Conservation (phyloP, 345 rosid genomes). For the Eucalyptus viminalis region DNA sequence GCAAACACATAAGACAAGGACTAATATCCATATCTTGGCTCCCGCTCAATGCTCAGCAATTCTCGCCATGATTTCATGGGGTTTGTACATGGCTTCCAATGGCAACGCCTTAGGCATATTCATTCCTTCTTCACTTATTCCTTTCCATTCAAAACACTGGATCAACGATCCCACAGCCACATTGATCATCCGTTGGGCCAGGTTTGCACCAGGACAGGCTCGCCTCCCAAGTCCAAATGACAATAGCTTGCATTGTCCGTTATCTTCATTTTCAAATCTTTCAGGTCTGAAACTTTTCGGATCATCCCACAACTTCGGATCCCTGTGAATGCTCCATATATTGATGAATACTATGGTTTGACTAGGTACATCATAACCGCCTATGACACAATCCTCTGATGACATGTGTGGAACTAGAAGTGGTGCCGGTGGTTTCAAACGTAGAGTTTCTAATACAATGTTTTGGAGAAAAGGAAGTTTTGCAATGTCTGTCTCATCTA, state of each 20-base stretch:
- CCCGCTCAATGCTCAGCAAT: not conserved
- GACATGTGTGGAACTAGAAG: slow-evolving; percentile 27
- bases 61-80: not conserved
- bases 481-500: slow-evolving; percentile 22
- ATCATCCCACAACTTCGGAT: slow-evolving; percentile 32
- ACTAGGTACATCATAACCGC: slow-evolving; percentile 27
- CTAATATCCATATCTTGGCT: not conserved
- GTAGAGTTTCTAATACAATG: slow-evolving; percentile 15
- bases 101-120: slow-evolving; percentile 28
- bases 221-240: not conserved
- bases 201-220: not conserved
- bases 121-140: slow-evolving; percentile 8
- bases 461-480: slow-evolving; percentile 22
- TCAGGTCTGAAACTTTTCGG: slow-evolving; percentile 32
- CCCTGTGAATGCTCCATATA: slow-evolving; percentile 49
- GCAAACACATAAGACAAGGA: not conserved
- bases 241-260: not conserved
- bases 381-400: slow-evolving; percentile 19
- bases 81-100: slow-evolving; percentile 16
- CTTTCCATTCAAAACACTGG: not conserved
- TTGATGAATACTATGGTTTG: slow-evolving; percentile 33
- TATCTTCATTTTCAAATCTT: slow-evolving; percentile 16
- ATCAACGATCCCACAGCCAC: not conserved
- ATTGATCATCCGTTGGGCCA: not conserved
- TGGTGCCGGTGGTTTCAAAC: slow-evolving; percentile 30